Base-by-base conservation (phyloP, 2,329 filamentous ascomycete species). In the Chrysoporthe austroafricana region DNA sequence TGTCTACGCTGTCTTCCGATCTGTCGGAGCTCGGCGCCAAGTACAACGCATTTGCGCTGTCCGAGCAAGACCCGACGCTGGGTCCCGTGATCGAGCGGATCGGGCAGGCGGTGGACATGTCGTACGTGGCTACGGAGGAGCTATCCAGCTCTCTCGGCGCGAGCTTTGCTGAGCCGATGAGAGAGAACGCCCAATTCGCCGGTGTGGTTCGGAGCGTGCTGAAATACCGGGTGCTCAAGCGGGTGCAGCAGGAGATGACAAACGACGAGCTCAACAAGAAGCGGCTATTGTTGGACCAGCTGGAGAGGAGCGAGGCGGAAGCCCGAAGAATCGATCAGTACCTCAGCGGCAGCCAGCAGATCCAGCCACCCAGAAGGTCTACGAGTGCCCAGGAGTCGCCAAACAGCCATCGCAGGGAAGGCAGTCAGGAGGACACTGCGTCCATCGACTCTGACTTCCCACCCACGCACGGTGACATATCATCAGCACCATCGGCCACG, bases 361-460 rank as follows among this genome's bases (percentile, higher is more conserved):
- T 86, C 76, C 77, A 82, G 26, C 80, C 90, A 1, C 90, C 92
- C 4, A 87, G 88, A 73, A 86, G 93, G 70, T 95, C 93, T 7
- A 82, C 86, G 14, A 85, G 85, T 71, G 78, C 85, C 75, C 76
- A 88, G 76, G 86, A 88, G 70, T 76, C 82, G 4, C 76, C 81
- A 4, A 77, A 80, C 32, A 80, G 83, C 72, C 83, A 83, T 72
- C 82, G 82, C 66, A 81, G 85, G 69, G 87, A 90, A 66, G 84
- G 84, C 63, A 84, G 85, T 73, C 81, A 82, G 75, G 92, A 95
- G 68, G 93, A 97, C 74, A 93, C 93, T 1, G 92, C 91, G 39
- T 97, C 93, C 0, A 94, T 97, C 68, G 96, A 99, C 78, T 97
- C 94, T 0, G 96, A 98, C 77, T 99, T 99, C 71, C 94, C 95